Conservation (phyloP, 148 eudicot species). For the Persicaria tinctoria region DNA sequence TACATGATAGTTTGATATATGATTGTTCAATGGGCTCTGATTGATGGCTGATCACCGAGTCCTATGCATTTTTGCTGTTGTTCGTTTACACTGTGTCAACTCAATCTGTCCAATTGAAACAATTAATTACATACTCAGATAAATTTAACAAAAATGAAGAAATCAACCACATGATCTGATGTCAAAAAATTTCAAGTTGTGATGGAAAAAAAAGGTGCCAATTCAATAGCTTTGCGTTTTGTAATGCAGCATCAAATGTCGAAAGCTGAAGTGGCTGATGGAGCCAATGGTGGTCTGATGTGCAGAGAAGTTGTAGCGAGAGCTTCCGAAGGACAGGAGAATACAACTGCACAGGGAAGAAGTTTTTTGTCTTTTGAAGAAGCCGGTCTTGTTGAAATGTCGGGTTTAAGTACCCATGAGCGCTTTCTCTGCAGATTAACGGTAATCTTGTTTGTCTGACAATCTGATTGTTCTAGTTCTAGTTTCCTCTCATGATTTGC, state of each 20-base stretch:
- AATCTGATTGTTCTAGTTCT: not conserved
- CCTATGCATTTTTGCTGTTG: not conserved
- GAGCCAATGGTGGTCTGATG: not conserved
- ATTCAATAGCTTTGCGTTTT: too few species aligned
- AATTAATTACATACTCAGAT: not conserved
- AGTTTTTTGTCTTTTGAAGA: slow-evolving; percentile 74
- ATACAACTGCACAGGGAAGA: slow-evolving; percentile 21
- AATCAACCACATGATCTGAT: too few species aligned
- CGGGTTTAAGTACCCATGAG: slow-evolving; percentile 74
- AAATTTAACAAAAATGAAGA: not conserved
- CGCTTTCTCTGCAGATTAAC: slow-evolving; percentile 84
- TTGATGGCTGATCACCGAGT: not conserved
- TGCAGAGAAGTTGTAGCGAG: not conserved
- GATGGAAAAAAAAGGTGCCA: too few species aligned
- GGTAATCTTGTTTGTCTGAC: slow-evolving; percentile 22
- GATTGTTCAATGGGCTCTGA: not conserved
- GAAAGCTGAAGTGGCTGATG: not conserved
- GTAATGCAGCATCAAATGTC: slow-evolving; percentile 4
- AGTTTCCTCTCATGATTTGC: too few species aligned
- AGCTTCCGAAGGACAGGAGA: slow-evolving; percentile 21
- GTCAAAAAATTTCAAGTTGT: too few species aligned
- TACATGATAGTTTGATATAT: not conserved
- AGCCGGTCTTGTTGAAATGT: slow-evolving; percentile 82
- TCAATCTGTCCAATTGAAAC: not conserved
- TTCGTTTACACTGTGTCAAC: too few species aligned